phyloP scores from a whole-genome alignment of 257 asterid species.

The Euphrasia confusa region DNA sequence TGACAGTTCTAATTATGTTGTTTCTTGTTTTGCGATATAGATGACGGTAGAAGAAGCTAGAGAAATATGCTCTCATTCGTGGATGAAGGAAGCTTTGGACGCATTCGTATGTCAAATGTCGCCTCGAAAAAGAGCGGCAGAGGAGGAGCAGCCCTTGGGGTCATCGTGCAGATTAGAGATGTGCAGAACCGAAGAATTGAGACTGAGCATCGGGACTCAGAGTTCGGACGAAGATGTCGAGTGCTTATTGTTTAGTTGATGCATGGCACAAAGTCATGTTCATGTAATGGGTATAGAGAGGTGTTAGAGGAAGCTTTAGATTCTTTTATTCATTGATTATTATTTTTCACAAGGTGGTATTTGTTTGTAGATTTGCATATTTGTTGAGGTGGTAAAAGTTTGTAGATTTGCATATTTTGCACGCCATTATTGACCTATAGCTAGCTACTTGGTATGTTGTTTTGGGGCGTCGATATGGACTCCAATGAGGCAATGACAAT shows the following conservation, averaged over 20 bases:
- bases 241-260: slow-evolving; percentile 33
- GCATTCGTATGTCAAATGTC: slow-evolving; percentile 36
- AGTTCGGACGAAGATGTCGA: slow-evolving; percentile 41
- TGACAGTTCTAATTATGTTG: background rate
- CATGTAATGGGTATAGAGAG: slow-evolving; percentile 17
- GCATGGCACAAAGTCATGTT: background rate
- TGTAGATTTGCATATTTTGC: slow-evolving; percentile 10
- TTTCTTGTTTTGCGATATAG: slow-evolving; percentile 23
- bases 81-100: slow-evolving; percentile 93
- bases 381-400: background rate
- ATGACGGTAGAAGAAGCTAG: slow-evolving; percentile 65
- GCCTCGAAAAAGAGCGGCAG: slow-evolving; percentile 22
- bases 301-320: slow-evolving; percentile 15
- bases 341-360: background rate
- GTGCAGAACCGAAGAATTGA: slow-evolving; percentile 36
- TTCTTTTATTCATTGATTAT: slow-evolving; percentile 27
- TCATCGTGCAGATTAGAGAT: slow-evolving; percentile 28
- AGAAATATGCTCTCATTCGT: slow-evolving; percentile 49
- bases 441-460: background rate
- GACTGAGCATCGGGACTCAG: slow-evolving; percentile 28
- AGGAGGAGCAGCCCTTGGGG: slow-evolving; percentile 17
- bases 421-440: slow-evolving; percentile 22
- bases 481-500: slow-evolving; percentile 6
- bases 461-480: background rate
- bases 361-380: too few relatives aligned